These are phyloP conservation scores for Penicillium nucicola DNA, from an alignment of 495 filamentous ascomycete genomes.

Conservation along the genomic window DNA sequence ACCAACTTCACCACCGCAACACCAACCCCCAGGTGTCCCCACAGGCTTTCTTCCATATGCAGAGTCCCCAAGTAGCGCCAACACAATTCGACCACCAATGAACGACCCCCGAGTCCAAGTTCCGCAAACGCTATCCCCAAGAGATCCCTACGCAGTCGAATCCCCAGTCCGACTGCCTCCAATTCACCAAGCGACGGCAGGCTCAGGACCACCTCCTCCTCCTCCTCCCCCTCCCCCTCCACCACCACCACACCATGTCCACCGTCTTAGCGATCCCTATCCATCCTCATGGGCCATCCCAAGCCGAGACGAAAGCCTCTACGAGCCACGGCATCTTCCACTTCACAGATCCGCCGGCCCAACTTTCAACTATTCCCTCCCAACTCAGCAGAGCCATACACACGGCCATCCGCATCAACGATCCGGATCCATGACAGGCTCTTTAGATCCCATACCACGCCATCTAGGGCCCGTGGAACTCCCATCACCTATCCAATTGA, in stretches of 20 bases:
- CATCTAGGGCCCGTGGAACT: slow-evolving; percentile 22
- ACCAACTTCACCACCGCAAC: slow-evolving; percentile 37
- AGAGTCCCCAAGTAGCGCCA: slow-evolving; percentile 19
- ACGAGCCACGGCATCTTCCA: slow-evolving; percentile 19
- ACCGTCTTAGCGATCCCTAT: slow-evolving; percentile 42
- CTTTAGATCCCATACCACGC: slow-evolving; percentile 24
- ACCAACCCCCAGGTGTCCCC: slow-evolving; percentile 24
- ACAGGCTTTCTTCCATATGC: slow-evolving; percentile 25
- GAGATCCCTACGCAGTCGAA: slow-evolving; percentile 29
- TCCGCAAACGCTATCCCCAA: slow-evolving; percentile 19
- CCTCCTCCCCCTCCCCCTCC: too few relatives aligned
- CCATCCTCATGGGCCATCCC: slow-evolving; percentile 26
- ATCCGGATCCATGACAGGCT: slow-evolving; percentile 20
- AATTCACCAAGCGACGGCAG: slow-evolving; percentile 35
- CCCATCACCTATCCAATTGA: slow-evolving; percentile 12
- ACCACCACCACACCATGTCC: slow-evolving; percentile 30
- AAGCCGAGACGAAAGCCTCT: slow-evolving; percentile 20
- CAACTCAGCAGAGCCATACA: neutral
- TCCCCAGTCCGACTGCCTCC: slow-evolving; percentile 43
- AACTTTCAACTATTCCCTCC: slow-evolving; percentile 24
- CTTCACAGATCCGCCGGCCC: slow-evolving; percentile 26
- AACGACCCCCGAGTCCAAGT: slow-evolving; percentile 25
- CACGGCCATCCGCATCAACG: slow-evolving; percentile 4
- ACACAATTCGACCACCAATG: slow-evolving; percentile 24
- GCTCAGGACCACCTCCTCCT: slow-evolving; percentile 13